Evolutionary conservation across 108 stramenopile genomes (phyloP), one percentile per base, ranked within the genome.

Genomic region (Cyclostephanos invisitatus): DNA sequence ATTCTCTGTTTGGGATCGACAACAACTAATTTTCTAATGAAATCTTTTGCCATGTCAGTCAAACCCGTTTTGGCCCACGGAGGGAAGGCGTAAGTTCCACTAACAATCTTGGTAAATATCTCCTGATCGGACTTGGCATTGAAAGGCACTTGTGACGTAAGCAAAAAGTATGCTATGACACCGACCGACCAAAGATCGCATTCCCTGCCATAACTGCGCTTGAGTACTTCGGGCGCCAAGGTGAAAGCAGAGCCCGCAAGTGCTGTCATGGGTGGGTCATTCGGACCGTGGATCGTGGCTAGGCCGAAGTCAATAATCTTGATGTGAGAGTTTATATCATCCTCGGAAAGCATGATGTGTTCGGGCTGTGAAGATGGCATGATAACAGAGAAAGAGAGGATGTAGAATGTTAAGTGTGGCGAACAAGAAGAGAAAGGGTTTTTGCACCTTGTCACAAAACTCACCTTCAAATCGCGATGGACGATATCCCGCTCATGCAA

Each of bases 401-500:
- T 8, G 17, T 50, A 20, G 10, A 21, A 54, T 25, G 25, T 54
- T 25, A 54, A 17, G 7, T 8, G 5, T 18, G 25, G 22, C 1
- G 53, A 25, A 54, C 53, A 18, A 25, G 2, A 54, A 25, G 25
- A 9, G 53, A 8, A 20, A 20, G 5, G 8, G 21, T 22, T 2
- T 17, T 22, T 8, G 8, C 10, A 3, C 21, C 53, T 9, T 20
- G n/a, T 9, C 15, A 9, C 25, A 25, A 54, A 18, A 11, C 91
- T 90, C 6, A 89, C 87, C 88, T 98, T 96, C 73, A 97, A 85
- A 77, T 98, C 97, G 21, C 99, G 92, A 85, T 99, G 99, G 48
- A 98, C 93, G 74, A 98, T 83, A 25, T 89, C 84, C 50, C 89
- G 86, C 21, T 95, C 85, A 62, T 99, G 99, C 74, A 98, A 89